Evolutionary conservation across 1,284 basidiomycete genomes (phyloP), one percentile per base, ranked within the genome.

Genomic region (Apiotrichum sp.): DNA sequence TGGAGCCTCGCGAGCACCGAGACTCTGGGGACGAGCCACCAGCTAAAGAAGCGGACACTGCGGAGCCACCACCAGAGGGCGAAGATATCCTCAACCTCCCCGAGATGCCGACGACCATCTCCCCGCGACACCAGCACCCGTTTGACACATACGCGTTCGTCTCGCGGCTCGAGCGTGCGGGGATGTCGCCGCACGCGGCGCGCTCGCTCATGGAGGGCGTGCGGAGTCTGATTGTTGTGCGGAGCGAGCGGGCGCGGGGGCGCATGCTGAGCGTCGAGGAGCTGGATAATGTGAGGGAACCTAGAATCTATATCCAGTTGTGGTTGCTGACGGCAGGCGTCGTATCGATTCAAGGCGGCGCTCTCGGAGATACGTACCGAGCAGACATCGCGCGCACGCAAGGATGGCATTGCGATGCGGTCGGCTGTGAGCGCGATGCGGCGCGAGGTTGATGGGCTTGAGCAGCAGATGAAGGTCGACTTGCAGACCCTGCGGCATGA

Each of bases 401-500:
- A 91, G 67, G 93, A 96, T 68, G 86, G 84, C 14, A 84, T 91
- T 14, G 81, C 87, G 4, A 82, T 98, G 61, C 82, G 86, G 29
- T 82, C 89, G 2, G 80, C 88, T 51, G 86, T 87, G 2, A 79
- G 84, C 11, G 83, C 87, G 1, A 80, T 97, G 14, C 83, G 93
- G 61, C 81, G 92, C 60, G 96, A 98, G 54, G 86, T 95, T 10
- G 95, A 99, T 69, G 79, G 82, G 3, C 76, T 98, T 35, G 85
- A 88, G 65, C 86, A 89, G 52, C 93, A 89, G 76, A 88, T 98
- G 84, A 95, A 95, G 75, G 92, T 97, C 73, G 91, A 96, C 67
- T 79, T 98, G 43, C 84, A 82, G 31, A 86, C 83, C 39, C 79
- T 99, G 67, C 93, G 92, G 76, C 61, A 62, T 22, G 61, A 62